A percentile compares a stretch with the other conserved stretches of the same genome.
Conservation (phyloP, 371 early-diverging fungal species). For the Mucor plumbeus region DNA sequence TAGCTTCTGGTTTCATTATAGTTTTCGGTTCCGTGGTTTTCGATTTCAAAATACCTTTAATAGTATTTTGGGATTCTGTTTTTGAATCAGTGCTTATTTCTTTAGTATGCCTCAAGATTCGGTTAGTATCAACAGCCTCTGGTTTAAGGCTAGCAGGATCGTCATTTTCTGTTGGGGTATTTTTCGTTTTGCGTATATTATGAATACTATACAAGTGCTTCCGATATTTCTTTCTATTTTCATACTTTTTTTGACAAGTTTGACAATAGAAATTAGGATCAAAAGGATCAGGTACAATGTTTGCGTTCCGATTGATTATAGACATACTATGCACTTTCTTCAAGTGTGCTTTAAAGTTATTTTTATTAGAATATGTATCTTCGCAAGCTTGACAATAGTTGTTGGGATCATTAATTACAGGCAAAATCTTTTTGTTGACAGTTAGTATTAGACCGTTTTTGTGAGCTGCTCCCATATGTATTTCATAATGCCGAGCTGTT, state of each 20-base stretch:
- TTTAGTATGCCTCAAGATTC: too few species aligned
- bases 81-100: too few species aligned
- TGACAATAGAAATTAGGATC: background rate
- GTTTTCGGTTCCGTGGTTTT: background rate
- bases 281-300: background rate
- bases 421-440: background rate
- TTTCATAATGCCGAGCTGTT: background rate
- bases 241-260: background rate
- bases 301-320: background rate
- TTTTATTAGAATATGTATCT: background rate
- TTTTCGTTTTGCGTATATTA: background rate
- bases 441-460: background rate
- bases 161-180: background rate
- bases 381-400: background rate
- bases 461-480: background rate
- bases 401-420: background rate
- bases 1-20: background rate
- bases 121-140: too few species aligned
- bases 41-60: too few species aligned
- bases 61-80: too few species aligned
- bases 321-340: background rate
- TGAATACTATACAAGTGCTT: conserved; percentile 6
- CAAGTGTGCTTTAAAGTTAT: background rate
- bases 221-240: background rate
- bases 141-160: background rate